Evolutionary conservation across 192 early-diverging fungal genomes (phyloP).

Genomic region (Coemansia sp.): DNA sequence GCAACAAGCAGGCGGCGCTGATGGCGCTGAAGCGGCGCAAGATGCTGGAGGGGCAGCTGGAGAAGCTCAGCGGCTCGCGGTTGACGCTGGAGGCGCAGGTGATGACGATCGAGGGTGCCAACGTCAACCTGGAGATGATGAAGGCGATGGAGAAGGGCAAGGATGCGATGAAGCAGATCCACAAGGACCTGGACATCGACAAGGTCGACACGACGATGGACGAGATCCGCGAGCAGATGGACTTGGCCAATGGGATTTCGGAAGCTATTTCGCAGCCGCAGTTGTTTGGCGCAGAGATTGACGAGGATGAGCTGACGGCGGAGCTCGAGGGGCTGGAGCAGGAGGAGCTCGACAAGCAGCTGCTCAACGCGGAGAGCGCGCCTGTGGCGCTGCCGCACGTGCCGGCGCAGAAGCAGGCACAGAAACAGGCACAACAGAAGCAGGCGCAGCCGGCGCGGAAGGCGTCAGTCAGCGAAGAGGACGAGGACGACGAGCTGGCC

Average conservation of each 20-base stretch:
- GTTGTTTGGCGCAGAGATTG: slow-evolving; percentile 81
- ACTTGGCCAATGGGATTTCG: slow-evolving; percentile 89
- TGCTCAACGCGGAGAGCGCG: slow-evolving; percentile 69
- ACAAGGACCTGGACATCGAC: slow-evolving; percentile 78
- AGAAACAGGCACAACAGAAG: neutral
- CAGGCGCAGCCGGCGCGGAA: slow-evolving; percentile 6
- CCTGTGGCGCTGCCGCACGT: slow-evolving; percentile 64
- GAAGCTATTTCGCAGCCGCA: slow-evolving; percentile 91
- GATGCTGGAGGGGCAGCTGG: slow-evolving; percentile 77
- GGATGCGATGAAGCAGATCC: slow-evolving; percentile 91
- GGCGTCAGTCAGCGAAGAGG: slow-evolving; percentile 3
- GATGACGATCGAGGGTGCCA: slow-evolving; percentile 94
- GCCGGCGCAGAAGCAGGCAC: slow-evolving; percentile 11
- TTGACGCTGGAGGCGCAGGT: slow-evolving; percentile 93
- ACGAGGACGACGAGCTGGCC: slow-evolving; percentile 47
- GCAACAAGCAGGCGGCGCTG: slow-evolving; percentile 84
- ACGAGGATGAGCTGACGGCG: slow-evolving; percentile 87
- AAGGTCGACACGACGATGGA: slow-evolving; percentile 97
- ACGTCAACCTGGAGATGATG: slow-evolving; percentile 94
- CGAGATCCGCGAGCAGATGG: slow-evolving; percentile 97
- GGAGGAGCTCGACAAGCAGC: slow-evolving; percentile 82
- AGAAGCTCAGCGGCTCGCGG: slow-evolving; percentile 82
- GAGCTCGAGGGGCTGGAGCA: slow-evolving; percentile 94
- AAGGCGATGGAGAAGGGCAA: slow-evolving; percentile 91
- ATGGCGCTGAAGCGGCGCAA: slow-evolving; percentile 96